Evolutionary conservation across 306 rosid genomes (phyloP).

Genomic region (Cucumis hystrix): DNA sequence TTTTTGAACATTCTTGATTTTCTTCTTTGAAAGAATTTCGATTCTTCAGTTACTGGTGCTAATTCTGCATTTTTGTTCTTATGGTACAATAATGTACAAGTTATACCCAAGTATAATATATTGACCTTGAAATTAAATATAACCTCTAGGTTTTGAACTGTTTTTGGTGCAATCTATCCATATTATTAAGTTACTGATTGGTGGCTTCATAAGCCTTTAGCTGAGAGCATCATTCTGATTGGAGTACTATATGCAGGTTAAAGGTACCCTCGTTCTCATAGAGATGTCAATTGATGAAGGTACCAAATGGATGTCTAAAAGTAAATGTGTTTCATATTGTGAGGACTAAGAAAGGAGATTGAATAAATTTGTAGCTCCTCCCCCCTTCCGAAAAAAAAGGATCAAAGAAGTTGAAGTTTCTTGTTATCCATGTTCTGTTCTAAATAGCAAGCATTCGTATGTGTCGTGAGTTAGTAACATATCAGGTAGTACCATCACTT

Average conservation of each 20-base stretch:
- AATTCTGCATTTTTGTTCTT: neutral
- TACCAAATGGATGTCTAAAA: neutral
- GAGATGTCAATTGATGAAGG: neutral
- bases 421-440: neutral
- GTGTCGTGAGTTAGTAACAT: neutral
- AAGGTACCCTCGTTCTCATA: neutral
- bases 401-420: neutral
- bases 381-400: neutral
- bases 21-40: neutral
- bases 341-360: neutral
- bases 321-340: neutral
- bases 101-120: neutral
- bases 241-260: conserved; percentile 4
- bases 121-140: neutral
- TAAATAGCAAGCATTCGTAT: neutral
- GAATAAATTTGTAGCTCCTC: neutral
- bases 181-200: neutral
- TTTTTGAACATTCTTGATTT: neutral
- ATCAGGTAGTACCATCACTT: neutral
- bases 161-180: neutral
- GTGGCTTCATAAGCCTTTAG: neutral
- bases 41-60: neutral
- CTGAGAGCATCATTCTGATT: neutral
- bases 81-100: neutral
- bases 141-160: neutral